Percentiles rank a stretch among this genome's conserved stretches.
Evolutionary conservation across 169 alveolate genomes (phyloP).

Genomic region (Toxoplasma gondii): DNA sequence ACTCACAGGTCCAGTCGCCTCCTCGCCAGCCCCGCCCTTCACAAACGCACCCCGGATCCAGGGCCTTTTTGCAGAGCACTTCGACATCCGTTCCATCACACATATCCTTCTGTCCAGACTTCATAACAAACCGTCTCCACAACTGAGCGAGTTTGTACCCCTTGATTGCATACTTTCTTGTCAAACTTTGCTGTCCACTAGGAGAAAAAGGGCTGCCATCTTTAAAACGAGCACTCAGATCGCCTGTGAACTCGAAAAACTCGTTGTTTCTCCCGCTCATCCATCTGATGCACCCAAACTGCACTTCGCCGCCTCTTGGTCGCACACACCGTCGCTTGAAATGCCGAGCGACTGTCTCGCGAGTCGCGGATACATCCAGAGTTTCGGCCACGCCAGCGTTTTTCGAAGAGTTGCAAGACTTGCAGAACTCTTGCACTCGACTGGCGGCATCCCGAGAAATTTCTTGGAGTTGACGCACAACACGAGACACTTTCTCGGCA

Average conservation of each 20-base stretch:
- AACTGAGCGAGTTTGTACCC: slow-evolving; percentile 10
- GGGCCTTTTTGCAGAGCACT: not conserved
- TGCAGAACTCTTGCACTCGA: not conserved
- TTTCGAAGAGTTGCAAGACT: not conserved
- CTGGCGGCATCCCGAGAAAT: not conserved
- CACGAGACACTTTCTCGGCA: not conserved
- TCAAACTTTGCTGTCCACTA: not conserved
- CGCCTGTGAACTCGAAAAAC: not conserved
- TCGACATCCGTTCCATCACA: not conserved
- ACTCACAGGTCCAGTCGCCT: slow-evolving; percentile 27
- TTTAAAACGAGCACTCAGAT: not conserved
- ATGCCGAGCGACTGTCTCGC: not conserved
- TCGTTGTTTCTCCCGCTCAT: slow-evolving; percentile 9
- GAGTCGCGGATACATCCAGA: not conserved
- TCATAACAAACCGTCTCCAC: not conserved
- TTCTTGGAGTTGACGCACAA: not conserved
- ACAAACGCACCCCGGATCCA: not conserved
- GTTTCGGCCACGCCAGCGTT: not conserved
- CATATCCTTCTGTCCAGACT: not conserved
- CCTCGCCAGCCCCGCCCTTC: slow-evolving; percentile 10
- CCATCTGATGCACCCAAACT: slow-evolving; percentile 12
- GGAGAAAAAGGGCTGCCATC: not conserved
- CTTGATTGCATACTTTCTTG: not conserved
- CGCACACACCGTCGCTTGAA: slow-evolving; percentile 2
- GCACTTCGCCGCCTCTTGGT: not conserved